Base-by-base conservation (phyloP, 176 grass and related monocot genomes). In the Eragrostis curvula region DNA sequence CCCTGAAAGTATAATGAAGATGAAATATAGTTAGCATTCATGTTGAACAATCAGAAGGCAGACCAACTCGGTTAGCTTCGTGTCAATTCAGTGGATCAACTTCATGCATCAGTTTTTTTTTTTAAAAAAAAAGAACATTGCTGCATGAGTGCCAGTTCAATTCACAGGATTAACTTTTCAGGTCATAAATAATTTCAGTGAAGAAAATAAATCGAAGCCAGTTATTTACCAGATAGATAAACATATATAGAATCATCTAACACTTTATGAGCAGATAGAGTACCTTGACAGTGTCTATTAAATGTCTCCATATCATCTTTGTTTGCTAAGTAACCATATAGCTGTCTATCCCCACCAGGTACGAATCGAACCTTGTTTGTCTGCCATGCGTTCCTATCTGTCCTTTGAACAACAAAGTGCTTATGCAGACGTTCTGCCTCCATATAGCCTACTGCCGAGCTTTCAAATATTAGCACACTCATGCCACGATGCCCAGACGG, bases 401-500 rank as follows among this genome's bases (percentile, higher is more conserved):
- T 96, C 68, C 91, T 70, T 86, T 99, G 88, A 52, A 47, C 15
- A 64, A 85, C 63, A 69, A 99, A 99, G 77, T 96, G 90, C 73
- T 41, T 91, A 79, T 96, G 85, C 57, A 99, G 83, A 52, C 85
- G 90, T 57, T 99, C 93, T 56, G 93, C 96, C 70, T 91, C 87
- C 87, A 90, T 62, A 81, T 90, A 99, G 71, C 96, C 93, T 23
- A 96, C 76, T 0, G 91, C 93, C 18, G 91, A 79, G 77, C 79
- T 61, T 78, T 99, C 93, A 90, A 99, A 99, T 84, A 96, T 88
- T 69, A 99, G 71, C 72, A 90, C 76, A 77, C 96, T 92, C 74
- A 96, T 91, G 41, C 96, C 96, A 64, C 96, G 86, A 66, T 99
- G 96, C 48, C 96, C 96, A 62, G 24, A 28, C 75, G 96, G 96